phyloP scores from a whole-genome alignment of 139 green algal species.

The Chlorella sorokiniana region DNA sequence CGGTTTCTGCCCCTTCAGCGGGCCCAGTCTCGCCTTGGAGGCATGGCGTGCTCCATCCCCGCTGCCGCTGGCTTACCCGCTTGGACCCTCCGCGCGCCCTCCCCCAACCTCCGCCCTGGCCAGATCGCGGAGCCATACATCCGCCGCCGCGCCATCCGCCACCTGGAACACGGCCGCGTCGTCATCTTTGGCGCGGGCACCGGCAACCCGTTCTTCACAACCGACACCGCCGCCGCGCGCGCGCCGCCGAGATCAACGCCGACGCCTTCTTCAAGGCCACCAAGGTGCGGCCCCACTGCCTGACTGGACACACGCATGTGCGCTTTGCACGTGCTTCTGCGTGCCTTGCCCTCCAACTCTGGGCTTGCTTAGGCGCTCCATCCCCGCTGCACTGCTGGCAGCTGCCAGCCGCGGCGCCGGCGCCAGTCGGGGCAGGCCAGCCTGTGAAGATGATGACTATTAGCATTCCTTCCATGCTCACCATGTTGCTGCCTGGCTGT shows the following conservation, averaged over 20 bases:
- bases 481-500: background rate
- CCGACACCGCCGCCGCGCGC: slow-evolving; percentile 93
- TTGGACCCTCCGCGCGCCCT: background rate
- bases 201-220: slow-evolving; percentile 99
- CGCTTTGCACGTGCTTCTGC: too few species aligned
- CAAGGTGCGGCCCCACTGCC: slow-evolving; percentile 55
- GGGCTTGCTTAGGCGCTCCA: too few species aligned
- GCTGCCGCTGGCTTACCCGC: background rate
- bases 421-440: too few species aligned
- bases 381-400: too few species aligned
- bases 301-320: too few species aligned
- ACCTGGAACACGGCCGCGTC: slow-evolving; percentile 92
- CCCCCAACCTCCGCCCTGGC: slow-evolving; percentile 22
- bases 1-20: too few species aligned
- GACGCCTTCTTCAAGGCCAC: slow-evolving; percentile 94
- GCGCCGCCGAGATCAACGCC: slow-evolving; percentile 94
- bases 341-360: too few species aligned
- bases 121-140: slow-evolving; percentile 99
- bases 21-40: too few species aligned
- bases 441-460: too few species aligned
- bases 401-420: too few species aligned
- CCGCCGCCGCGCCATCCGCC: slow-evolving; percentile 87
- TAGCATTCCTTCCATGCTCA: background rate
- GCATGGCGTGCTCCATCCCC: too few species aligned
- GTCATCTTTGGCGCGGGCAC: slow-evolving; percentile 97